Percentiles rank a stretch among this genome's conserved stretches.
Conservation (phyloP, 2,329 filamentous ascomycete genomes). For the Trichoderma harzianum region DNA sequence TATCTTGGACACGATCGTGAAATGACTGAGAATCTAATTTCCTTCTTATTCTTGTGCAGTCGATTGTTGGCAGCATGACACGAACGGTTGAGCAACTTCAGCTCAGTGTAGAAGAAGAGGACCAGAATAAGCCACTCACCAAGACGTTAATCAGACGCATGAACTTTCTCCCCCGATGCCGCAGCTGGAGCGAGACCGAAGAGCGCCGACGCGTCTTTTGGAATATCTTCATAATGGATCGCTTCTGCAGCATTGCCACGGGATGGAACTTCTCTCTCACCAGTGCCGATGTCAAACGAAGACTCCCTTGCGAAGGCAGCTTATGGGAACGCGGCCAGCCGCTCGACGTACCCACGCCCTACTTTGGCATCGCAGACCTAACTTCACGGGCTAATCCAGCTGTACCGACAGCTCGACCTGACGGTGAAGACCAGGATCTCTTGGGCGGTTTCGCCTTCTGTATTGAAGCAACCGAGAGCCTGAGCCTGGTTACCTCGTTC, state of each 20-base stretch:
- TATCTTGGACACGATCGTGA: background rate
- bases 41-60: background rate
- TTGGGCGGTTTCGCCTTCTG: background rate
- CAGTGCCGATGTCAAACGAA: background rate
- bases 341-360: background rate
- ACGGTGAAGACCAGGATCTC: background rate
- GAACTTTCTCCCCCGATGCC: background rate
- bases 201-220: background rate
- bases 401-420: background rate
- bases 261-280: constrained; percentile 21
- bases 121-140: background rate
- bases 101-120: background rate
- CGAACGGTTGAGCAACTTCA: background rate
- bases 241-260: background rate
- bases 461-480: background rate
- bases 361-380: background rate
- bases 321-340: background rate
- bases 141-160: background rate
- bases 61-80: background rate
- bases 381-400: background rate
- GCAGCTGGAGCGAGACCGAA: background rate
- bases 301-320: background rate
- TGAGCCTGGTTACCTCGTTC: background rate
- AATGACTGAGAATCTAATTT: background rate
- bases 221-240: background rate